Percentiles rank a stretch among this genome's conserved stretches.
These are phyloP conservation scores for Boechera retrofracta DNA, from an alignment of 345 rosid species.

Conservation along the genomic window DNA sequence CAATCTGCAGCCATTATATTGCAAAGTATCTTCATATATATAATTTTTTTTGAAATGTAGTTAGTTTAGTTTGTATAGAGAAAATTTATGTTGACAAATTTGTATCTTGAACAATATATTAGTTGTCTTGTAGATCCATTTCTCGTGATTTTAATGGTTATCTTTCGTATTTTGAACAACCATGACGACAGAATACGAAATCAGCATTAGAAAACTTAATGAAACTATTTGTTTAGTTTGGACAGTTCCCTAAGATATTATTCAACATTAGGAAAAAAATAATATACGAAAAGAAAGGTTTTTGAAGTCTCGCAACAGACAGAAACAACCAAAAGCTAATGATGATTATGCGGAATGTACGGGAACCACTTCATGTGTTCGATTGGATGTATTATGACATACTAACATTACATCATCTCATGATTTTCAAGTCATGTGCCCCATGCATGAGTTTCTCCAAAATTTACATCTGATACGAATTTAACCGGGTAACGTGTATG, in stretches of 20 bases:
- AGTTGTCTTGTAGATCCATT: background rate
- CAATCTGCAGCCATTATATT: slow-evolving; percentile 9
- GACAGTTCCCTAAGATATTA: background rate
- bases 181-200: background rate
- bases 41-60: no score
- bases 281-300: slow-evolving; percentile 9
- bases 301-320: slow-evolving; percentile 15
- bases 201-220: background rate
- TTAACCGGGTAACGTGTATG: background rate
- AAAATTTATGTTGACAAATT: background rate
- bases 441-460: background rate
- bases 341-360: slow-evolving; percentile 42
- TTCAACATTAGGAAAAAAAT: background rate
- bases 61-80: background rate
- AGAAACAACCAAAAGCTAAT: slow-evolving; percentile 34
- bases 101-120: background rate
- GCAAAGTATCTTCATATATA: background rate
- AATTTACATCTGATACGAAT: background rate
- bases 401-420: slow-evolving; percentile 38
- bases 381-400: slow-evolving; percentile 24
- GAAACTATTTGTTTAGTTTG: background rate
- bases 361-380: slow-evolving; percentile 37
- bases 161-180: background rate
- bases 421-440: background rate
- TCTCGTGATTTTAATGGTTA: background rate